Base-by-base conservation (phyloP, 164 flowering plant species). In the Houttuynia cordata region DNA sequence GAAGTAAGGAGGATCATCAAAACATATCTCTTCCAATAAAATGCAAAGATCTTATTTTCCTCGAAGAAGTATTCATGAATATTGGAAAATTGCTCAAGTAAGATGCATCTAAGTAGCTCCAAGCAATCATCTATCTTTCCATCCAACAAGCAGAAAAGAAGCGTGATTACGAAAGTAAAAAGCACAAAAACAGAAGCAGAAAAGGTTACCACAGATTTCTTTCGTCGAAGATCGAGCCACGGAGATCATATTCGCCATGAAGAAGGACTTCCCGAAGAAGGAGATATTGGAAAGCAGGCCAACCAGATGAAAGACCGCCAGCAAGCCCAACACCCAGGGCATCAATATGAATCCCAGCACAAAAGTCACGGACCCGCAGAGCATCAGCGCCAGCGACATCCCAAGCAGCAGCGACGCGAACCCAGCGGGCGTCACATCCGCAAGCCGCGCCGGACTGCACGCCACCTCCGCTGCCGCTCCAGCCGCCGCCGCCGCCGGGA, bases 281-380 rank as follows among this genome's bases (percentile, higher is more conserved):
- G 97, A 82, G 0, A 93, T 60, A 59, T 67, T 66, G 2, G 99
- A 83, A 42, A 93, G 79, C 10, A 93, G 59, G 20, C 92, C 97
- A 19, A 80, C 80, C 18, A 88, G 71, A 42, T 90, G 86, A 56
- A 93, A 75, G 17, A 93, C 72, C 80, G 83, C 73, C 10, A 93
- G 73, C 71, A 88, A 63, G 7, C 91, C 94, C 57, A 93, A 69
- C 30, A 93, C 96, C 97, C 99, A 93, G 15, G 99, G 99, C 96
- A 93, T 84, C 81, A 93, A 67, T 49, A 93, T 59, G 70, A 93
- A 86, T 10, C 99, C 99, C 24, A 93, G 80, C 56, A 93, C 78
- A 62, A 93, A 88, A 6, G 99, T 93, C 18, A 93, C 85, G 34
- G 97, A 90, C 58, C 99, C 99, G 62, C 96, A 93, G 7, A 93